Evolutionary conservation across 2,329 filamentous ascomycete genomes (phyloP), one percentile per base, ranked within the genome.

Genomic region (Rhynchosporium agropyri): DNA sequence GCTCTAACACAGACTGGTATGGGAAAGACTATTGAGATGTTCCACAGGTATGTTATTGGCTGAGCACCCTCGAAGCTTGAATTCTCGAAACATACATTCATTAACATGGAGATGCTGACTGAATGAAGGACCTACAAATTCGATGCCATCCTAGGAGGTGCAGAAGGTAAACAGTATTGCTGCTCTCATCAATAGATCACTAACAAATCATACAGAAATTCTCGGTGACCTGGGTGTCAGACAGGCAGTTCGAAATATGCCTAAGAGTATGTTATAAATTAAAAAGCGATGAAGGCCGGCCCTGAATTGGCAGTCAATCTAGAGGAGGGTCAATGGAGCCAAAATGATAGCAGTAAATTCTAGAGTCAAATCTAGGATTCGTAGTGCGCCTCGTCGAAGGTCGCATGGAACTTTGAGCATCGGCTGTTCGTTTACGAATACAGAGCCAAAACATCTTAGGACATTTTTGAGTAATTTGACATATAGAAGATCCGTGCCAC

Each of bases 171-270:
- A 64, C 50, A 20, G 43, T n/a, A 12, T 4, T 40, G 31, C 46
- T 2, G 15, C 7, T 31, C 15, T 28, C 28, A 10, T 20, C 4
- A 50, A 28, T 42, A 54, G 51, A 33, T 29, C 26, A 43, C 62
- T 69, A 42, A 65, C 36, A 54, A 38, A 20, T 26, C 3, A 4
- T 43, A 13, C 40, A 77, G 91, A 96, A 79, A 87, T 96, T 64
- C 75, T 96, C 63, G 89, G 84, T 4, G 92, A 96, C 77, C 75
- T 96, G 60, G 91, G 91, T 8, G 91, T 96, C 1, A 82, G 91
- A 67, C 91, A 96, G 77, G 92, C 91, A 28, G 87, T 95, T 81
- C 90, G 88, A 76, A 83, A 85, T 68, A 93, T 96, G 81, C 92
- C 92, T 36, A 94, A 94, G 79, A 85, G 89, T 31, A 92, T 90